Base-by-base conservation (phyloP, 2,329 filamentous ascomycete genomes). In the Pseudogymnoascus sp. region DNA sequence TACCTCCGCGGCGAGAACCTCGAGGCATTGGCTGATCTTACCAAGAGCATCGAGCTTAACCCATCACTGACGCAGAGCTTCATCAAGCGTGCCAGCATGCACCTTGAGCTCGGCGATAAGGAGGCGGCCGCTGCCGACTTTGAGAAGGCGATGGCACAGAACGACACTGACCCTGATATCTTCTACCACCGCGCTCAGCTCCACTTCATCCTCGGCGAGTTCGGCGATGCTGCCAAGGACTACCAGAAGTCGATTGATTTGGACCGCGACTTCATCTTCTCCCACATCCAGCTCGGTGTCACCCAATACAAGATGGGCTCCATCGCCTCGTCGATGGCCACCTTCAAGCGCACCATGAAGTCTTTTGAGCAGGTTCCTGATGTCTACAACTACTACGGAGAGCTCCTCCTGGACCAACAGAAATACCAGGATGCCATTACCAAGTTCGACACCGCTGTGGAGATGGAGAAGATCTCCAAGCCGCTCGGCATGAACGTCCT, bases 231-330 rank as follows among this genome's bases (percentile, higher is more conserved):
- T 4, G 92, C 94, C 63, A 96, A 95, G 79, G 94, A 99, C 78
- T 99, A 99, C 79, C 94, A 99, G 75, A 97, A 96, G 78, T 97
- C 94, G 2, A 99, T 99, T 71, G 94, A 99, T 70, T 83, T 99
- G 30, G 94, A 99, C 79, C 84, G 86, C 68, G 87, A 90, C 68
- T 99, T 99, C 76, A 99, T 99, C 78, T 99, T 96, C 83, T 97
- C 93, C 6, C 94, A 99, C 78, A 99, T 99, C 71, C 94, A 99
- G 77, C 89, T 99, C 43, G 94, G 94, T 74, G 94, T 99, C 59
- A 99, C 94, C 58, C 94, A 99, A 77, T 99, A 99, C 82, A 99
- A 99, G 86, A 95, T 97, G 89, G 94, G 94, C 68, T 96, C 91
- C 30, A 89, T 99, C 62, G 94, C 94, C 6, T 97, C 92, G 7